These are phyloP conservation scores for Tothia fuscella DNA, from an alignment of 2,329 filamentous ascomycete genomes.

Conservation along the genomic window DNA sequence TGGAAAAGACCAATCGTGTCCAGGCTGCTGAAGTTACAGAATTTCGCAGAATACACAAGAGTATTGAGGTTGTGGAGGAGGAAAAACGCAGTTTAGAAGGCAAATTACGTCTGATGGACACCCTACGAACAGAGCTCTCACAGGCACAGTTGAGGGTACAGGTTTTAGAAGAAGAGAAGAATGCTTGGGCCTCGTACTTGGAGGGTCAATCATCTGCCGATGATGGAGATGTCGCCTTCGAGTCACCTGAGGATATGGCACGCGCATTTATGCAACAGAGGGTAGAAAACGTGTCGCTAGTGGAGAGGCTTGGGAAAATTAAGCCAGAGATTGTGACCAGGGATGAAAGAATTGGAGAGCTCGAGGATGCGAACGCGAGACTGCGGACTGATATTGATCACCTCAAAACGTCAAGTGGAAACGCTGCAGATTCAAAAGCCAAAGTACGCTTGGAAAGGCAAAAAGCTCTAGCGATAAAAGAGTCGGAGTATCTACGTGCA, in stretches of 20 bases:
- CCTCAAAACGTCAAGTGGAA: constrained; percentile 32
- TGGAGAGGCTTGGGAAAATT: constrained; percentile 67
- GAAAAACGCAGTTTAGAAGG: constrained; percentile 78
- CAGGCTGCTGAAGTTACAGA: constrained; percentile 70
- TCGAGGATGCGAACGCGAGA: constrained; percentile 57
- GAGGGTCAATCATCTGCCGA: constrained; percentile 51
- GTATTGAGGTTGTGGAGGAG: constrained; percentile 89
- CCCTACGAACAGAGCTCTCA: constrained; percentile 61
- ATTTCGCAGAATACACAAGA: constrained; percentile 68
- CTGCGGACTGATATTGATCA: constrained; percentile 50
- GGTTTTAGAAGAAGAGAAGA: constrained; percentile 75
- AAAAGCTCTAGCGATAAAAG: constrained; percentile 72
- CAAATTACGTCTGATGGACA: constrained; percentile 62
- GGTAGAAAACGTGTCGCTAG: constrained; percentile 64
- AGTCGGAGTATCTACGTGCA: constrained; percentile 85
- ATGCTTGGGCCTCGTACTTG: constrained; percentile 78
- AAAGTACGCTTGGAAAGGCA: constrained; percentile 74
- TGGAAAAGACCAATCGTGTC: constrained; percentile 72
- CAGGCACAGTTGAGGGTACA: constrained; percentile 76
- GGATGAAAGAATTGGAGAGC: constrained; percentile 57
- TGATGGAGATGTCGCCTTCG: constrained; percentile 58
- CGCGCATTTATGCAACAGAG: constrained; percentile 73
- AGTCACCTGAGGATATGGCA: constrained; percentile 78
- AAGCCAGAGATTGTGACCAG: constrained; percentile 69
- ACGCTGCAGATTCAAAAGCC: constrained; percentile 39